phyloP scores from a whole-genome alignment of 345 rosid genomes.

The Aquilaria sinensis region DNA sequence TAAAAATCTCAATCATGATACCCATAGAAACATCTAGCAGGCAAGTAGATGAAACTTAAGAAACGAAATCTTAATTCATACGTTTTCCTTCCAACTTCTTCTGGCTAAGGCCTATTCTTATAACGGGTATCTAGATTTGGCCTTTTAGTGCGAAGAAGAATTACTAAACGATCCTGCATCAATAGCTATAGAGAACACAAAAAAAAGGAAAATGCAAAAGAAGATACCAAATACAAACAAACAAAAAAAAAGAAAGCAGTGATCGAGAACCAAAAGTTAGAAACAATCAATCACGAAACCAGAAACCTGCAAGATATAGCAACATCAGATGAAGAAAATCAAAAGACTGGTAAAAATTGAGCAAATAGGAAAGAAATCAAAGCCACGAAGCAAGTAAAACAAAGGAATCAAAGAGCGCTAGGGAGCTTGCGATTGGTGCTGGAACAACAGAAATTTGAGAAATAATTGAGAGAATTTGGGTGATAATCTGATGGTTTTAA shows the following conservation, averaged over 20 bases:
- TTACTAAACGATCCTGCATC: slow-evolving; percentile 19
- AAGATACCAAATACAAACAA: background rate
- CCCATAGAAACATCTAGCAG: too few relatives aligned
- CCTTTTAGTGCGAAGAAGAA: slow-evolving; percentile 14
- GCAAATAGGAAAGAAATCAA: too few relatives aligned
- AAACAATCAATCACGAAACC: background rate
- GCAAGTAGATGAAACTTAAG: background rate
- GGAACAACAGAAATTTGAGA: too few relatives aligned
- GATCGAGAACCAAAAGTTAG: too few relatives aligned
- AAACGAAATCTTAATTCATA: background rate
- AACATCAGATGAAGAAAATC: background rate
- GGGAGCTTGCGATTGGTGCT: too few relatives aligned
- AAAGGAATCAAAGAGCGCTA: too few relatives aligned
- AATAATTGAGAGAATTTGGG: too few relatives aligned
- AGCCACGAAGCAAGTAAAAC: too few relatives aligned
- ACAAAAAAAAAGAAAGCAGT: background rate
- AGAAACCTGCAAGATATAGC: background rate
- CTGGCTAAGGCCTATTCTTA: slow-evolving; percentile 22
- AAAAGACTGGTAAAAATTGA: too few relatives aligned
- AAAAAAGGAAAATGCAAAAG: background rate
- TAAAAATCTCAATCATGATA: background rate
- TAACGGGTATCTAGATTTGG: slow-evolving; percentile 23
- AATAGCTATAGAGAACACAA: slow-evolving; percentile 12
- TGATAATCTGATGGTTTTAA: too few relatives aligned
- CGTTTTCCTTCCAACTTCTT: slow-evolving; percentile 21